phyloP scores from a whole-genome alignment of 129 eudicot species.

The carrot (Daucus carota) region DNA sequence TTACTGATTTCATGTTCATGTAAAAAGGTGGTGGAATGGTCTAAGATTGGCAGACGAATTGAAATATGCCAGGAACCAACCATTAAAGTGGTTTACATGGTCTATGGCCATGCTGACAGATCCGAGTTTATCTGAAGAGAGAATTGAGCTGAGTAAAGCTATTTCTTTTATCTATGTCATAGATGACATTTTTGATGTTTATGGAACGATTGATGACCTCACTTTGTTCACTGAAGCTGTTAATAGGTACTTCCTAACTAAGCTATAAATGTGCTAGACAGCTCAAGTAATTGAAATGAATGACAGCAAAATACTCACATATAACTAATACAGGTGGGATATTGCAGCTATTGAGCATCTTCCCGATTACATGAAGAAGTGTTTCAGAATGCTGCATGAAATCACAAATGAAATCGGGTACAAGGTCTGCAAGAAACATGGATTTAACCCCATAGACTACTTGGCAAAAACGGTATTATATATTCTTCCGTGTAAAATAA shows the following conservation, averaged over 20 bases:
- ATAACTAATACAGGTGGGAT: not conserved
- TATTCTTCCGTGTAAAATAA: too few species aligned
- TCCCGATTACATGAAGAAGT: not conserved
- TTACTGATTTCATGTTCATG: too few species aligned
- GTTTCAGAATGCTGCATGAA: not conserved
- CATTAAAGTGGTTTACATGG: not conserved
- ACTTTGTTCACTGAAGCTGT: constrained; percentile 1
- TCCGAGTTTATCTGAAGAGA: not conserved
- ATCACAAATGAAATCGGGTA: not conserved
- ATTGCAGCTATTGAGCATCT: not conserved
- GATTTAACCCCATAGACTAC: not conserved
- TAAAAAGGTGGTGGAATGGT: not conserved
- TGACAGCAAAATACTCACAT: not conserved
- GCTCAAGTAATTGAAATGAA: not conserved
- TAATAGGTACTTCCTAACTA: not conserved
- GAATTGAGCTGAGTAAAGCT: not conserved
- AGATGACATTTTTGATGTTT: constrained; percentile 3
- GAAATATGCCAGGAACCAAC: not conserved
- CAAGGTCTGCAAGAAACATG: not conserved
- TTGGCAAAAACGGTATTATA: not conserved
- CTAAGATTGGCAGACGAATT: not conserved
- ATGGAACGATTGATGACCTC: not conserved
- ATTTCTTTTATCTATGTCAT: not conserved
- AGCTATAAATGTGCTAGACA: not conserved
- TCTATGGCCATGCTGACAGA: not conserved